Base-by-base conservation (phyloP, 139 green algal genomes). In the Chlamydomonas eustigma region DNA sequence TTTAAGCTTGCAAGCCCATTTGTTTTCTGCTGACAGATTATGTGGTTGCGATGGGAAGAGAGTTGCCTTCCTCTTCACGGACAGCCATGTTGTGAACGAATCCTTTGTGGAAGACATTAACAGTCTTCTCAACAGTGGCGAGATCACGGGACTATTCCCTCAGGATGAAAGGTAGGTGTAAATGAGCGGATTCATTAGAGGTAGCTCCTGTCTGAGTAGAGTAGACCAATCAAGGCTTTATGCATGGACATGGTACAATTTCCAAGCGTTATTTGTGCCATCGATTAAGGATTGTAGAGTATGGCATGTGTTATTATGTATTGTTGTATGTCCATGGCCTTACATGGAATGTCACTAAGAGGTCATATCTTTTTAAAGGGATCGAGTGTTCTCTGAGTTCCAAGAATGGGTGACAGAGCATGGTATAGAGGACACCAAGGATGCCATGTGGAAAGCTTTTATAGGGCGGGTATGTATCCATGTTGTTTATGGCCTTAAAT, bases 51-150 rank as follows among this genome's bases (percentile, higher is more conserved):
- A 93, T 12, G 89, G 89, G 35, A 76, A 83, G 51, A 80, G 80
- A 1, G 78, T 91, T 0, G 81, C 87, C 12, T 93, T 97, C 73
- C 73, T 96, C 64, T 86, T 97, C 52, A 88, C 85, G 3, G 92
- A 96, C 84, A 92, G 80, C 36, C 88, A 94, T 75, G 90, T 94
- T 50, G 73, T 91, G 39, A 75, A 80, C 37, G 92, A 96, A 65
- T 39, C 67, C 0, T 92, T 94, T 78, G 73, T 97, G 37, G 91
- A 94, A 74, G 92, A 96, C 78, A 84, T 96, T 65, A 93, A 93
- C 81, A 90, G 87, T 73, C 64, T 96, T 71, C 88, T 97, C 51
- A 94, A 92, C 81, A 87, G 76, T 30, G 91, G 91, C 5, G 89
- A 96, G 44, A 85, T 93, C 51, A 82, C 75, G n/a, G 81, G 81